Conservation (phyloP, 129 eudicot genomes). For the Lonicera japonica region DNA sequence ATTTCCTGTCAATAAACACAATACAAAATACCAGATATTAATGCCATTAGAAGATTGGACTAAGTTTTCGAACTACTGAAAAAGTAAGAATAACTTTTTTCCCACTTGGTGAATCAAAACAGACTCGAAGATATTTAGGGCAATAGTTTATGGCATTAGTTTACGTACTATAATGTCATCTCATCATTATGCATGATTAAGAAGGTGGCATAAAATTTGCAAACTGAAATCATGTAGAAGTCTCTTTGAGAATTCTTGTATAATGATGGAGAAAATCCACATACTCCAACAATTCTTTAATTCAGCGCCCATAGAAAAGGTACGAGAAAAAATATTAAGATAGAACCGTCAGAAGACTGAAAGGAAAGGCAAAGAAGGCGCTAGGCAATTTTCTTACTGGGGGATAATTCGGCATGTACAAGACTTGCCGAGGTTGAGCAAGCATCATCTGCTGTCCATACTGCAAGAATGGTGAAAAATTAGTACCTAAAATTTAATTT, state of each 20-base stretch:
- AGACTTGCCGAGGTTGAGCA: slow-evolving; percentile 74
- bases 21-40: background rate
- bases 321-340: no score
- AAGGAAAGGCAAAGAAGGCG: background rate
- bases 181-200: background rate
- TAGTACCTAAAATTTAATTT: background rate
- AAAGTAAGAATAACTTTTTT: no score
- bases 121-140: no score
- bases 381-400: slow-evolving; percentile 40
- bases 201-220: background rate
- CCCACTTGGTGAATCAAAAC: no score
- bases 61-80: no score
- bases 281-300: no score
- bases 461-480: slow-evolving; percentile 22
- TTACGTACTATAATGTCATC: background rate
- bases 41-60: background rate
- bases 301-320: no score
- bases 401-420: slow-evolving; percentile 86
- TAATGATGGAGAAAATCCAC: background rate
- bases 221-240: no score
- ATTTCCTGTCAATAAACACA: slow-evolving; percentile 48
- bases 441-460: slow-evolving; percentile 88
- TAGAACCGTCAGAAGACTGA: background rate
- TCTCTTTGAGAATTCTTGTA: no score
- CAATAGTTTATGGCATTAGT: no score